These are phyloP conservation scores for Cladosporium sp. DNA, from an alignment of 2,329 filamentous ascomycete genomes.

Conservation along the genomic window DNA sequence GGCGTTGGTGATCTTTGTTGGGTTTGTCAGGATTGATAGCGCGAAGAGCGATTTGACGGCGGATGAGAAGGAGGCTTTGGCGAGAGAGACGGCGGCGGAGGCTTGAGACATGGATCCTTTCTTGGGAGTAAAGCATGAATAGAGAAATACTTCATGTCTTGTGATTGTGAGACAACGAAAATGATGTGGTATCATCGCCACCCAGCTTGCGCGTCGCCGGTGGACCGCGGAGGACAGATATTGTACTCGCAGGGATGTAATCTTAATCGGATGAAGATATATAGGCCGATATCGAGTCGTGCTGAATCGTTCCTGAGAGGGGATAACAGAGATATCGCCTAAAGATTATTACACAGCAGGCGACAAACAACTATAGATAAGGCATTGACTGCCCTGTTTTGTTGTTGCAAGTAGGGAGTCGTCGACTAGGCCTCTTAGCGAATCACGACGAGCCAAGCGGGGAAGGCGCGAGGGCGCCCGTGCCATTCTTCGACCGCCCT, in stretches of 20 bases:
- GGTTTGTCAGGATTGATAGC: conserved; percentile 57
- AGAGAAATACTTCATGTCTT: background rate
- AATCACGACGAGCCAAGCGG: conserved; percentile 13
- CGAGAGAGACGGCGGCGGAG: background rate
- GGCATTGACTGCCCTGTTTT: conserved; percentile 1
- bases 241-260: too few relatives aligned
- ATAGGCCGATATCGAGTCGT: background rate
- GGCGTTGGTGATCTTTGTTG: conserved; percentile 55
- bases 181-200: background rate
- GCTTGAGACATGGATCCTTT: background rate
- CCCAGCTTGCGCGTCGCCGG: background rate
- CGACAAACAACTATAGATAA: background rate
- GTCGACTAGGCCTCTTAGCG: background rate
- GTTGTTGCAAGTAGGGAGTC: background rate
- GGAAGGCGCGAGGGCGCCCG: background rate
- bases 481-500: conserved; percentile 2
- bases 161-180: background rate
- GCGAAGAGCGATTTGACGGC: conserved; percentile 60
- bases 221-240: background rate
- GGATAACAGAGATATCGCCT: background rate
- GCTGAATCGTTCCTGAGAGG: background rate
- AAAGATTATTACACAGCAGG: background rate
- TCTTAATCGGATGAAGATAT: background rate
- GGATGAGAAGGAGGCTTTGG: conserved; percentile 53
- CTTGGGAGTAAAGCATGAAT: background rate